Evolutionary conservation across 805 yeast genomes (phyloP).

Genomic region (Metschnikowia koreensis): DNA sequence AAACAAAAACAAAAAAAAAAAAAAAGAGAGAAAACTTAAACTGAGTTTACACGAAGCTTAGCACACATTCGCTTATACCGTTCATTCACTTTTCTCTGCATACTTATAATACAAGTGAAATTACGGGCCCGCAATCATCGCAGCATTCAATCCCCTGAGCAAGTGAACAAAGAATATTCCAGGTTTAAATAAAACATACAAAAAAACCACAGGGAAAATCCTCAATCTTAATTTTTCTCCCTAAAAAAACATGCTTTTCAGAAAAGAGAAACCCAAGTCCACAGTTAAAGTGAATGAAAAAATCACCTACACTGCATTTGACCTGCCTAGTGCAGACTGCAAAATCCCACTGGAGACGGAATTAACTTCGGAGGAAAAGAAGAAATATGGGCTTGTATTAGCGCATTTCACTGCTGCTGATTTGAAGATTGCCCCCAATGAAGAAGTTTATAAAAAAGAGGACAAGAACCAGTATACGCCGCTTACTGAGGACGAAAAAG

Average conservation of each 20-base stretch:
- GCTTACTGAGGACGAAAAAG: slow-evolving; percentile 55
- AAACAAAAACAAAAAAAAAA: too few relatives aligned
- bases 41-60: too few relatives aligned
- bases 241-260: neutral
- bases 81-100: too few relatives aligned
- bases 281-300: slow-evolving; percentile 16
- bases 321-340: slow-evolving; percentile 48
- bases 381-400: slow-evolving; percentile 61
- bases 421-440: slow-evolving; percentile 49
- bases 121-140: too few relatives aligned
- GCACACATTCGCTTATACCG: too few relatives aligned
- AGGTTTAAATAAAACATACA: too few relatives aligned
- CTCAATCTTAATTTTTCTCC: neutral
- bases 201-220: too few relatives aligned
- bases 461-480: slow-evolving; percentile 29
- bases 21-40: too few relatives aligned
- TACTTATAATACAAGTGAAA: too few relatives aligned
- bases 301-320: slow-evolving; percentile 48
- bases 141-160: too few relatives aligned
- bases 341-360: slow-evolving; percentile 48
- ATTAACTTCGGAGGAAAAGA: slow-evolving; percentile 54
- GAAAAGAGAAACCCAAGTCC: neutral
- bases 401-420: slow-evolving; percentile 57
- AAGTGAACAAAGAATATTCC: too few relatives aligned
- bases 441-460: slow-evolving; percentile 44